A percentile compares a stretch with the other conserved stretches of the same genome.
These are phyloP conservation scores for Francoa sonchifolia DNA, from an alignment of 441 rosid genomes.

Conservation along the genomic window DNA sequence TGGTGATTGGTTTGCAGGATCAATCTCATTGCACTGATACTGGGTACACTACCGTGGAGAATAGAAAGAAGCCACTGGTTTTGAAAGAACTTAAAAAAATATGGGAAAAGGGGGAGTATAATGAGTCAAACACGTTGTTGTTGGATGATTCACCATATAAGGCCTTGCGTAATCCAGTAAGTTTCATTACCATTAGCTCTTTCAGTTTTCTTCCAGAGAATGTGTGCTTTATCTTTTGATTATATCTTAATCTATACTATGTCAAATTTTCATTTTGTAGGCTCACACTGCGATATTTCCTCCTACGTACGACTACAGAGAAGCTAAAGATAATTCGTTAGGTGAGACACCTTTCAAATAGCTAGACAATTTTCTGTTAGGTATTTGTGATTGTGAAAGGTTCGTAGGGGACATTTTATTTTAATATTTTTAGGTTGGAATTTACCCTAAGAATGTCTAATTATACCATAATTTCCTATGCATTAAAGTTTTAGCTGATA, in stretches of 20 bases:
- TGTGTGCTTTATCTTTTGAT: conserved; percentile 2
- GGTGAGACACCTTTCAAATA: conserved; percentile 24
- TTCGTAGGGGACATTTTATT: neutral
- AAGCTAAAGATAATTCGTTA: conserved; percentile 32
- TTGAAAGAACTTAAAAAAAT: conserved; percentile 42
- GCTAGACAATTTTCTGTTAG: neutral
- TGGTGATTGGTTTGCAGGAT: conserved; percentile 29
- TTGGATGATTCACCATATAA: conserved; percentile 60
- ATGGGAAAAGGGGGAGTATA: conserved; percentile 29
- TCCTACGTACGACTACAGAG: conserved; percentile 22
- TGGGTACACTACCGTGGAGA: conserved; percentile 25
- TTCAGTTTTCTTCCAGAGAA: neutral
- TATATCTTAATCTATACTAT: conserved; percentile 1
- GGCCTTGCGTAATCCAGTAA: conserved; percentile 51
- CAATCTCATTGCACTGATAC: conserved; percentile 31
- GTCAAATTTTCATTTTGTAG: conserved; percentile 21
- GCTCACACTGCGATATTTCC: conserved; percentile 51
- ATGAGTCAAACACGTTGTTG: conserved; percentile 46
- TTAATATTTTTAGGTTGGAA: neutral
- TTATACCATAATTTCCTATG: too few relatives aligned
- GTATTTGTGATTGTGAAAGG: neutral
- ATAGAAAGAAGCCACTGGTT: conserved; percentile 35
- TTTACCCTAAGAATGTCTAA: too few relatives aligned
- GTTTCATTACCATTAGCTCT: conserved; percentile 5
- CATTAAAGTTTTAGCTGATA: too few relatives aligned